These are phyloP conservation scores for Knoxdaviesia capensis DNA, from an alignment of 2,329 filamentous ascomycete genomes.

Conservation along the genomic window DNA sequence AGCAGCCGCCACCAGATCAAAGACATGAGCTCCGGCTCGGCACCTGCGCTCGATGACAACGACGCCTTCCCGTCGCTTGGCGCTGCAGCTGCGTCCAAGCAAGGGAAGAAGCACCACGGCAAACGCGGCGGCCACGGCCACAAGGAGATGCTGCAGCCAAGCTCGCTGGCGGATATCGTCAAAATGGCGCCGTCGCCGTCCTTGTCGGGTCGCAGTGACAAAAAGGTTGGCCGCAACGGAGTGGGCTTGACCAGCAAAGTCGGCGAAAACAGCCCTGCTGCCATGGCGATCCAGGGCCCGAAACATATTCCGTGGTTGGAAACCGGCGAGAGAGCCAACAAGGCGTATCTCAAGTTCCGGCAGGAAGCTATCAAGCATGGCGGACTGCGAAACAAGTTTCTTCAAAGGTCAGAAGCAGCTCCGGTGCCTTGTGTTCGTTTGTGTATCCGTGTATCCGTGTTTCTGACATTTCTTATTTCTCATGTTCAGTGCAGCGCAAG, in stretches of 20 bases:
- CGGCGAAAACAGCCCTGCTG: conserved; percentile 61
- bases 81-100: conserved; percentile 46
- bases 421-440: not conserved
- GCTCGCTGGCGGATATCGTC: conserved; percentile 79
- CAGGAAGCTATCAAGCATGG: conserved; percentile 96
- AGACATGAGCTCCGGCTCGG: conserved; percentile 11
- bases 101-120: conserved; percentile 78
- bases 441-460: not conserved
- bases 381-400: conserved; percentile 85
- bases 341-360: conserved; percentile 83
- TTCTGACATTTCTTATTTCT: conserved; percentile 1
- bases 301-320: conserved; percentile 94
- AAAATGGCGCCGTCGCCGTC: conserved; percentile 84
- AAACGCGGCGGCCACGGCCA: conserved; percentile 69
- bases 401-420: conserved; percentile 58
- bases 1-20: conserved; percentile 49
- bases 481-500: conserved; percentile 61
- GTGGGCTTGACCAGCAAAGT: conserved; percentile 43
- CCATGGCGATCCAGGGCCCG: conserved; percentile 67
- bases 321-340: conserved; percentile 78
- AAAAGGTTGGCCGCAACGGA: conserved; percentile 40
- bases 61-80: conserved; percentile 88
- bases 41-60: conserved; percentile 71
- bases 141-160: conserved; percentile 49
- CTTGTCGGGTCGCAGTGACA: conserved; percentile 40